Evolutionary conservation across 305 asterid species (phyloP), one percentile per base, ranked within the genome.

Genomic region (Withania somnifera): DNA sequence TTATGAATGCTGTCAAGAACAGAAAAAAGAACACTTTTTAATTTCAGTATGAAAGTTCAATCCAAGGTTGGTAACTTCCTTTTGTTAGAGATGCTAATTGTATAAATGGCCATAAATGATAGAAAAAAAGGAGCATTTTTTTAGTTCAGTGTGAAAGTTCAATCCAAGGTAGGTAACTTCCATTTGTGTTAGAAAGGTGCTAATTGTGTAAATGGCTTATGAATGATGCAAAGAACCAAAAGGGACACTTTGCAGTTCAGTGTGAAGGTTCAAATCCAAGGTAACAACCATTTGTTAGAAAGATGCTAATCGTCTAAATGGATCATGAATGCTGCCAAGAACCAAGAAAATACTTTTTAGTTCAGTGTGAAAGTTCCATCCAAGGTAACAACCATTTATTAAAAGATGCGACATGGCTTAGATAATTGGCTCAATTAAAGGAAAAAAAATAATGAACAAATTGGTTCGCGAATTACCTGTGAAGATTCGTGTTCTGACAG

Each of bases 401-500:
- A 22, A 7, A 57, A 22, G 68, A 60, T 60, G 19, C 20, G 6
- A 22, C 34, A n/a, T n/a, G n/a, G n/a, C 38, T 32, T 64, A 17
- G 26, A 32, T 47, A 64, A 64, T 15, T 66, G 15, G 14, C 15
- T 45, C 28, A 36, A 38, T 6, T 10, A 14, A 4, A 38, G 45
- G 11, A 6, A 69, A n/a, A 32, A 69, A 6, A 68, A 63, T n/a
- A 17, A 38, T 22, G 52, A 26, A 22, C 11, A 5, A 13, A 19
- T 19, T 53, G 67, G 9, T 20, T 19, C 8, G 4, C 14, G 24
- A 73, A 81, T 84, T 91, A 94, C 98, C 98, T 28, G 98, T 95
- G 52, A 94, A 88, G 77, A 92, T 85, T 82, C 98, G 86, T 38
- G 97, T 94, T 87, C 92, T 86, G 82, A 91, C 87, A 45, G 97